Percentiles rank a stretch among this genome's conserved stretches.
Conservation (phyloP, 2,329 filamentous ascomycete genomes). For the Whalleya microplaca region DNA sequence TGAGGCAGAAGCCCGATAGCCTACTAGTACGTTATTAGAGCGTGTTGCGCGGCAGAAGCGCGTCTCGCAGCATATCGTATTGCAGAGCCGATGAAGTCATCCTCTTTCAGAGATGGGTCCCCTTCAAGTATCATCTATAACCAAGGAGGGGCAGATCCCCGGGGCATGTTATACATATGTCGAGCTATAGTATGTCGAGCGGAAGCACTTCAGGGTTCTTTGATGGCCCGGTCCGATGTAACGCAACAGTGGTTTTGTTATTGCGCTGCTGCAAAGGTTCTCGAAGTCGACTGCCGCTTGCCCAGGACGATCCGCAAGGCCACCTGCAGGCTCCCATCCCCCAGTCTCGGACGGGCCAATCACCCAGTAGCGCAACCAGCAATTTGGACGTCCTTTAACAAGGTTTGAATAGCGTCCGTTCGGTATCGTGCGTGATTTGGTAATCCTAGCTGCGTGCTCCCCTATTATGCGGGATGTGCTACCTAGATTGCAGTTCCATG, state of each 20-base stretch:
- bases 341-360: constrained; percentile 32
- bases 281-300: constrained; percentile 28
- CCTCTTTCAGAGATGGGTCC: constrained; percentile 4
- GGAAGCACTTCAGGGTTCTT: constrained; percentile 3
- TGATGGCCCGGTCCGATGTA: constrained; percentile 30
- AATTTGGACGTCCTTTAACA: constrained; percentile 16
- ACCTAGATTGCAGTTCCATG: no score
- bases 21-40: background rate
- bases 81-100: constrained; percentile 25
- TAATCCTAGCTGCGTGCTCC: constrained; percentile 13
- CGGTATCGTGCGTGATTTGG: constrained; percentile 33
- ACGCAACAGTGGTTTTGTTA: constrained; percentile 25
- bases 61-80: constrained; percentile 14
- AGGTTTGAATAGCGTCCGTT: constrained; percentile 29
- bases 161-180: constrained; percentile 2
- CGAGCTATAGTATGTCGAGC: no score
- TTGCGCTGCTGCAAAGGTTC: constrained; percentile 25
- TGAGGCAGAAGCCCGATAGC: background rate
- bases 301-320: constrained; percentile 34
- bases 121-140: constrained; percentile 22
- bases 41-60: constrained; percentile 14
- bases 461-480: background rate
- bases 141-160: constrained; percentile 29
- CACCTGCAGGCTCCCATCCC: constrained; percentile 24
- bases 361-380: constrained; percentile 26